Base-by-base conservation (phyloP, 495 filamentous ascomycete species). In the Aspergillus incahuasiensis region DNA sequence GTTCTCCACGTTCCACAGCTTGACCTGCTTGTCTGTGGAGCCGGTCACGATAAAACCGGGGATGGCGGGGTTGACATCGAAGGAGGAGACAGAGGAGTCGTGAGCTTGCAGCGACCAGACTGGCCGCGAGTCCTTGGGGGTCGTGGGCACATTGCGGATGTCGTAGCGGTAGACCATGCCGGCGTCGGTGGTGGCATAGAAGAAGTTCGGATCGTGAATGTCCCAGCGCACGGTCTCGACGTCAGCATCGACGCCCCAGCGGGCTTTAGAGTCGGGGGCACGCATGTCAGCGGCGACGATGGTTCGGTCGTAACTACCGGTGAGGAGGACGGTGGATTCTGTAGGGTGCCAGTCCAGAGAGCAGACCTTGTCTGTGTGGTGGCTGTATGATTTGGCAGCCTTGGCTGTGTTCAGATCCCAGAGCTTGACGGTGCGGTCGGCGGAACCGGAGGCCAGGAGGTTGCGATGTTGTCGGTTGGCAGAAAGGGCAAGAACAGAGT, bases 31-130 rank as follows among this genome's bases (percentile, higher is more conserved):
- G 74, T 97, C 94, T 12, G 86, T 88, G 1, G 91, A 96, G 1
- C 90, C 94, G 7, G 94, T 97, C 4, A 82, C 95, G 62, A 99
- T 76, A 78, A 90, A 96, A 8, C 92, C 94, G 1, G 94, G 94
- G 54, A 99, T 89, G 35, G 82, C 71, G 1, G 86, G 78, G 72
- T 96, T 96, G 69, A 96, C 82, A 68, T 96, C 92, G 64, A 99
- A 96, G n/a, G 90, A 82, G 4, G 92, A 95, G n/a, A 97, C 78
- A 5, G 90, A 88, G 61, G 91, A 85, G 65, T 96, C 91, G 74
- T 99, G 94, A 3, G 94, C 94, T 72, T 97, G 95, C 22, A 99
- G 75, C 13, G 84, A 87, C 95, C 95, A 99, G 12, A 92, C 82
- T 7, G 95, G 85, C 67, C 91, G 95, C 60, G 85, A 87, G 9